Evolutionary conservation across 1,284 basidiomycete species (phyloP).

Genomic region (Moesziomyces globuligerus): DNA sequence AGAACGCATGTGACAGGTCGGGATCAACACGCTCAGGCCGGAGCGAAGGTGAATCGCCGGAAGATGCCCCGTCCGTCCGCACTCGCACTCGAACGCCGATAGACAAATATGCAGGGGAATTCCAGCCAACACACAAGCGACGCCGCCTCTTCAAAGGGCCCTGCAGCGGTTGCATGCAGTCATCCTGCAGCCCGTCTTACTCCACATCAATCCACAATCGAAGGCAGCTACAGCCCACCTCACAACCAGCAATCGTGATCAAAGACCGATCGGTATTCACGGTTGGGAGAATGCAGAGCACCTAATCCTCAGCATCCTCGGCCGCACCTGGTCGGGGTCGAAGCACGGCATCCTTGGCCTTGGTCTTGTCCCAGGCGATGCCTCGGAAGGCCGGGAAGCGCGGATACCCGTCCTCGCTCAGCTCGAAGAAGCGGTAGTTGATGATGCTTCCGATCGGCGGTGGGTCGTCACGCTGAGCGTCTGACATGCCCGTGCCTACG

Average conservation of each 20-base stretch:
- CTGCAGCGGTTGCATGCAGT: conserved; percentile 12
- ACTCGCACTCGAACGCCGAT: no score
- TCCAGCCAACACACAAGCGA: not conserved
- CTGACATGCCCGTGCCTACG: conserved; percentile 62
- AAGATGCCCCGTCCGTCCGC: no score
- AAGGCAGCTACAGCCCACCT: no score
- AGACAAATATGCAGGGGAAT: not conserved
- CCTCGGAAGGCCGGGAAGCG: conserved; percentile 76
- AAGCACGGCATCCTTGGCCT: conserved; percentile 51
- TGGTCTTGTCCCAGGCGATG: conserved; percentile 66
- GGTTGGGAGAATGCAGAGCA: no score
- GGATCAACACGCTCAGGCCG: no score
- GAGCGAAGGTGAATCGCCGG: no score
- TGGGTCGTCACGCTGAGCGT: conserved; percentile 50
- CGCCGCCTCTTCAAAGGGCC: not conserved
- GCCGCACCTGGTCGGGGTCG: conserved; percentile 22
- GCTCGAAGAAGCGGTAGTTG: conserved; percentile 75
- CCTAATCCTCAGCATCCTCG: conserved; percentile 7
- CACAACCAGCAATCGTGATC: no score
- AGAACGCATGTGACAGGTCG: no score
- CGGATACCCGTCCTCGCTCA: conserved; percentile 71
- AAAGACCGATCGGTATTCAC: no score
- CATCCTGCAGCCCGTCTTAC: conserved; percentile 9
- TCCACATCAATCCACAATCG: not conserved
- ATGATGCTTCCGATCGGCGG: conserved; percentile 74